Conservation (phyloP, 2,329 filamentous ascomycete genomes). For the Cordyceps cateniannulata region DNA sequence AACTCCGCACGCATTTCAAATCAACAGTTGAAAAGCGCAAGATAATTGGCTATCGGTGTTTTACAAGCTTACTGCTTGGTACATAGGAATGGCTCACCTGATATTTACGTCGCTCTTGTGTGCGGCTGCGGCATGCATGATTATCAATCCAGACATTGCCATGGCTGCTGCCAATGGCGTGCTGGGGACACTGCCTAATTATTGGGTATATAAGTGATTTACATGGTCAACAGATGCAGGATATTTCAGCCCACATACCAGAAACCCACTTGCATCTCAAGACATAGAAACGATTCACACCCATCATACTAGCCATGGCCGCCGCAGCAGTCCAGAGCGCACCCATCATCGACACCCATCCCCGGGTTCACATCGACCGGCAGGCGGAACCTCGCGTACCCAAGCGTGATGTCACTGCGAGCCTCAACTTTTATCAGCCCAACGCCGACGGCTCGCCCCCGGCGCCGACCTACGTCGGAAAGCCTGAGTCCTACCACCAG, state of each 20-base stretch:
- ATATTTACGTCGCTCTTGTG: background rate
- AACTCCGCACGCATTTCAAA: slow-evolving; percentile 13
- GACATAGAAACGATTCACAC: background rate
- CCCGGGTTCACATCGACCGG: slow-evolving; percentile 11
- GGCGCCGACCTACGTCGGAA: slow-evolving; percentile 26
- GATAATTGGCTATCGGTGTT: background rate
- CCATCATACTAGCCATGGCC: slow-evolving; percentile 15
- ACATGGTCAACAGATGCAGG: background rate
- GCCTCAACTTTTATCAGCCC: slow-evolving; percentile 33
- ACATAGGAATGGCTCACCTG: background rate
- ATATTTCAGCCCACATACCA: background rate
- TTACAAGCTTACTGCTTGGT: background rate
- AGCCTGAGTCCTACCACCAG: slow-evolving; percentile 28
- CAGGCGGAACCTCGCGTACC: background rate
- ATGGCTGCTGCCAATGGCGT: slow-evolving; percentile 18
- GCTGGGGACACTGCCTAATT: slow-evolving; percentile 15
- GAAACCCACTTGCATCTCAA: background rate
- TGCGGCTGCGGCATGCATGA: slow-evolving; percentile 11
- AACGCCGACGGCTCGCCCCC: slow-evolving; percentile 36
- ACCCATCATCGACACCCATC: slow-evolving; percentile 8
- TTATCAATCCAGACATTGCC: slow-evolving; percentile 20
- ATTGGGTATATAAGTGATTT: background rate
- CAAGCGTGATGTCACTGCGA: slow-evolving; percentile 26
- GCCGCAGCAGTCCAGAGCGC: slow-evolving; percentile 19
- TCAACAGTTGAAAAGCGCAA: background rate